These are phyloP conservation scores for Suillus paluster DNA, from an alignment of 768 basidiomycete genomes.

Conservation along the genomic window DNA sequence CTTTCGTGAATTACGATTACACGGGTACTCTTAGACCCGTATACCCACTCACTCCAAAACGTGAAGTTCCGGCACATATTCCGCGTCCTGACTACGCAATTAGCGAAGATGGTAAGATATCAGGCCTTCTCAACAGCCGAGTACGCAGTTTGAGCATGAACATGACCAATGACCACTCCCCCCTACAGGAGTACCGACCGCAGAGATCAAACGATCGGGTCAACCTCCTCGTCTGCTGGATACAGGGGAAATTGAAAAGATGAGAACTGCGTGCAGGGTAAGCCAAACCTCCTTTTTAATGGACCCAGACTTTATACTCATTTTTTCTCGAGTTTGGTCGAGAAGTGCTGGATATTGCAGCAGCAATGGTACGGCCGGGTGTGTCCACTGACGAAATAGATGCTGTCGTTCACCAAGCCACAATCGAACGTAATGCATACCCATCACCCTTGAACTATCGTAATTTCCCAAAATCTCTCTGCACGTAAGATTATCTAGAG, in stretches of 20 bases:
- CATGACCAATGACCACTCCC: constrained; percentile 5
- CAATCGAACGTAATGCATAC: constrained; percentile 88
- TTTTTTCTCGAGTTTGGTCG: constrained; percentile 67
- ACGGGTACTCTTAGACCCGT: constrained; percentile 80
- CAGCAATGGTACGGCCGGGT: constrained; percentile 85
- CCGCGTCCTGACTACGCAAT: constrained; percentile 85
- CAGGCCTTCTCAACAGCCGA: constrained; percentile 32
- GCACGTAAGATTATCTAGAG: constrained; percentile 68
- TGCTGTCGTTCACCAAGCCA: constrained; percentile 90
- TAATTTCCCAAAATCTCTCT: constrained; percentile 92
- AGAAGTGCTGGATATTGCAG: constrained; percentile 93
- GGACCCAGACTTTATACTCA: neutral
- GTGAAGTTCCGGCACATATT: constrained; percentile 83
- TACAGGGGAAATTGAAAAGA: constrained; percentile 82
- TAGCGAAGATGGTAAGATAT: constrained; percentile 57
- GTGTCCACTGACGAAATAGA: constrained; percentile 97
- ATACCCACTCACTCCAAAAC: constrained; percentile 85
- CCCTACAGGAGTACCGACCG: constrained; percentile 56
- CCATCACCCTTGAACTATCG: constrained; percentile 94
- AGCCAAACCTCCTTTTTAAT: constrained; percentile 32
- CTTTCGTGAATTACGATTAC: constrained; percentile 76
- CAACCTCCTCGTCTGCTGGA: constrained; percentile 68
- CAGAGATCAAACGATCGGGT: constrained; percentile 61
- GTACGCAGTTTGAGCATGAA: constrained; percentile 26
- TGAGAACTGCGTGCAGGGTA: constrained; percentile 86